These are phyloP conservation scores for Mycena pura DNA, from an alignment of 768 basidiomycete species.

Conservation along the genomic window DNA sequence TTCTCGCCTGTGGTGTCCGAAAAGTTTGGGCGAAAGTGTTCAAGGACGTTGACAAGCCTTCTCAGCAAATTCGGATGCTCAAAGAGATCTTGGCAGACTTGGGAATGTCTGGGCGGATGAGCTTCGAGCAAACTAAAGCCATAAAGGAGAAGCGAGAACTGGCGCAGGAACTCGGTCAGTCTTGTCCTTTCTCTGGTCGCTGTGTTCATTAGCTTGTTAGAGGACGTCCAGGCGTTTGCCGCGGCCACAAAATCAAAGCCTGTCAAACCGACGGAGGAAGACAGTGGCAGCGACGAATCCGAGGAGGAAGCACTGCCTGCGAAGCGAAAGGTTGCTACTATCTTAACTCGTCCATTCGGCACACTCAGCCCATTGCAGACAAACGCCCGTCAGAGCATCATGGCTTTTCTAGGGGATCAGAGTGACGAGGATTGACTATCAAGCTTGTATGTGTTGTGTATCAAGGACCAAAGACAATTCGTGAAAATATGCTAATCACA, in stretches of 20 bases:
- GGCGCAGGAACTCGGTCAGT: constrained; percentile 77
- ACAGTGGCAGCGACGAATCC: constrained; percentile 34
- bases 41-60: constrained; percentile 58
- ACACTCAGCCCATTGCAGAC: constrained; percentile 31
- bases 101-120: constrained; percentile 82
- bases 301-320: constrained; percentile 43
- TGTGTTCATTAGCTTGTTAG: constrained; percentile 42
- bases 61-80: constrained; percentile 70
- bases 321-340: constrained; percentile 50
- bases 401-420: constrained; percentile 75
- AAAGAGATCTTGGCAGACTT: constrained; percentile 70
- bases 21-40: constrained; percentile 82
- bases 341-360: background rate
- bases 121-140: constrained; percentile 79
- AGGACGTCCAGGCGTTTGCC: constrained; percentile 79
- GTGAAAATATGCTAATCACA: background rate
- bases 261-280: constrained; percentile 32
- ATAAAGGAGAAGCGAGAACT: constrained; percentile 79
- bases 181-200: background rate
- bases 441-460: constrained; percentile 5
- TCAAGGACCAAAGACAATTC: background rate
- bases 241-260: constrained; percentile 41
- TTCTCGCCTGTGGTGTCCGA: constrained; percentile 78
- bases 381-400: constrained; percentile 65
- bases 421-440: constrained; percentile 53